Percentiles rank a stretch among this genome's conserved stretches.
Conservation (phyloP, 1,139 yeast genomes). For the Pichia sp. region DNA sequence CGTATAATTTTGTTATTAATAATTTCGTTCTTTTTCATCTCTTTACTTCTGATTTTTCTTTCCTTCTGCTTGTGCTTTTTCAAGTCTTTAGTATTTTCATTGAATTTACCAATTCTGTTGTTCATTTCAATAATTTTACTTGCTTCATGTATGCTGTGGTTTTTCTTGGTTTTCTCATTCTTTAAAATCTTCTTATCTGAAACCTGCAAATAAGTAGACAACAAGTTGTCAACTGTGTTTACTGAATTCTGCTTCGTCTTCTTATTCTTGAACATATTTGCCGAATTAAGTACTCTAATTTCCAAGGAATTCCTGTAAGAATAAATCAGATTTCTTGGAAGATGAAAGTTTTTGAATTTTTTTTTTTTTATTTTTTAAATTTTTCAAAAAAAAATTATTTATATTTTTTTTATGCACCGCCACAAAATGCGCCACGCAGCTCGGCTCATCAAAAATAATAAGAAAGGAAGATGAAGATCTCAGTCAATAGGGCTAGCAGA, state of each 20-base stretch:
- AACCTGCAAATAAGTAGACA: slow-evolving; percentile 20
- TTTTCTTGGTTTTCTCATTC: slow-evolving; percentile 3
- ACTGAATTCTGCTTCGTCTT: slow-evolving; percentile 17
- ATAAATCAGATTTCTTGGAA: not conserved
- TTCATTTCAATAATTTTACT: slow-evolving; percentile 7
- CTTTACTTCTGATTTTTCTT: slow-evolving; percentile 22
- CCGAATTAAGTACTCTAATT: not conserved
- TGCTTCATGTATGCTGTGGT: slow-evolving; percentile 4
- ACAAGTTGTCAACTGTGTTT: slow-evolving; percentile 19
- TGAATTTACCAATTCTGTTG: slow-evolving; percentile 6
- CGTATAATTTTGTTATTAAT: slow-evolving; percentile 36
- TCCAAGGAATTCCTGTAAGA: not conserved
- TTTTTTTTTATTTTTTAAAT: not conserved
- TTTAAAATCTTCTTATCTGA: slow-evolving; percentile 10
- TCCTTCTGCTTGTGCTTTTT: slow-evolving; percentile 9
- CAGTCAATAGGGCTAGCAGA: too few relatives aligned
- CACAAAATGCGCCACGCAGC: too few relatives aligned
- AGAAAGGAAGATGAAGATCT: too few relatives aligned
- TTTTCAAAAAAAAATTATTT: not conserved
- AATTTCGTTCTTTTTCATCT: slow-evolving; percentile 31
- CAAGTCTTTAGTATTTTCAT: slow-evolving; percentile 2
- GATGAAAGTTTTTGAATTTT: not conserved
- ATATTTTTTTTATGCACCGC: not conserved
- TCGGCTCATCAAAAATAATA: too few relatives aligned
- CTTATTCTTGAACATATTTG: slow-evolving; percentile 19